Percentiles rank a stretch among this genome's conserved stretches.
Evolutionary conservation across 108 stramenopile species (phyloP).

Genomic region (Cyclotella kingstonii): DNA sequence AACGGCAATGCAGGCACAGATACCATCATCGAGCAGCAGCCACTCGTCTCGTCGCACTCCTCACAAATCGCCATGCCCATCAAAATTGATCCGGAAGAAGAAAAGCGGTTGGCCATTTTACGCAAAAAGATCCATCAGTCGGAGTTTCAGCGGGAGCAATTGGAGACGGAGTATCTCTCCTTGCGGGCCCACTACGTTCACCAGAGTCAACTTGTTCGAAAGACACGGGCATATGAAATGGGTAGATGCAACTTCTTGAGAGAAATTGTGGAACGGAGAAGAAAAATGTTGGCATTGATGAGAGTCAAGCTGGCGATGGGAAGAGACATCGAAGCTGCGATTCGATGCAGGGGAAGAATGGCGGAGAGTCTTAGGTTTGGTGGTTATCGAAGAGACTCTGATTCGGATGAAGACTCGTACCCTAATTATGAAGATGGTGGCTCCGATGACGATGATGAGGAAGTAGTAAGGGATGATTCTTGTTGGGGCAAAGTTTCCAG

Average conservation of each 20-base stretch:
- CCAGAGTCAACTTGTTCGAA: conserved; percentile 55
- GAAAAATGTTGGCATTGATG: conserved; percentile 56
- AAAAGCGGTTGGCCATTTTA: conserved; percentile 70
- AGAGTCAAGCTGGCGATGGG: conserved; percentile 66
- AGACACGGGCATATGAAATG: conserved; percentile 42
- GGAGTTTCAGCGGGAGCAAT: conserved; percentile 71
- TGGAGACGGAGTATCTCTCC: conserved; percentile 79
- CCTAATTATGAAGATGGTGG: conserved; percentile 10
- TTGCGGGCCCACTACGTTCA: conserved; percentile 80
- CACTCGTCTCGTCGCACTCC: not conserved
- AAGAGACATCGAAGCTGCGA: conserved; percentile 60
- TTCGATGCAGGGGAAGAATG: conserved; percentile 45
- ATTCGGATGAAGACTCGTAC: too few relatives aligned
- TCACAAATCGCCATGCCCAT: conserved; percentile 60
- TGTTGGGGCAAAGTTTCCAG: not conserved
- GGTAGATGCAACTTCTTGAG: conserved; percentile 56
- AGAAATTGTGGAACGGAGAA: conserved; percentile 49
- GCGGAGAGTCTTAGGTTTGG: conserved; percentile 3
- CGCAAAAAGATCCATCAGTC: conserved; percentile 68
- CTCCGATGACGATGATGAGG: conserved; percentile 5
- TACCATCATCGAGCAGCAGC: not conserved
- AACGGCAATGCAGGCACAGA: conserved; percentile 6
- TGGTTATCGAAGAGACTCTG: too few relatives aligned
- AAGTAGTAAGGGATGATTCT: not conserved
- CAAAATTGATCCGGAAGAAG: conserved; percentile 88